Evolutionary conservation across 2,329 filamentous ascomycete species (phyloP).

Genomic region (Cercospora sesami): DNA sequence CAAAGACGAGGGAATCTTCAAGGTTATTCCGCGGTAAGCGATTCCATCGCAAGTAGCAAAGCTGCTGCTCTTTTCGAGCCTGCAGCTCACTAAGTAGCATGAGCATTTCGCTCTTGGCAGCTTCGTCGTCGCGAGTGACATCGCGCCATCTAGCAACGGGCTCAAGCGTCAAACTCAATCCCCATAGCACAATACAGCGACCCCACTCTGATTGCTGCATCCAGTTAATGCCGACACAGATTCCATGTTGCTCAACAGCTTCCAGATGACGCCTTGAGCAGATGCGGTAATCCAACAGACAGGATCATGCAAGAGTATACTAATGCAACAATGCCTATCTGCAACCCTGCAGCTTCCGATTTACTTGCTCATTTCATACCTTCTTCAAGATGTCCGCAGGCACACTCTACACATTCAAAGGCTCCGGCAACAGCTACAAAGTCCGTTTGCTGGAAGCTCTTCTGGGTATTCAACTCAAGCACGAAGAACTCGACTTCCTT

Average conservation of each 20-base stretch:
- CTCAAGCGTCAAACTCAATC: neutral
- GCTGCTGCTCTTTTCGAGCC: neutral
- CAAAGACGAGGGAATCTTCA: neutral
- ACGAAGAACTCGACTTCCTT: constrained; percentile 15
- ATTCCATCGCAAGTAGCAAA: neutral
- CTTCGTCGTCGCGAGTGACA: neutral
- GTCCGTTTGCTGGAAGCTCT: constrained; percentile 17
- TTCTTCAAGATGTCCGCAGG: neutral
- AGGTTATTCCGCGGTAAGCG: neutral
- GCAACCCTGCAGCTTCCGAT: neutral
- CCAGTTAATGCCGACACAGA: neutral
- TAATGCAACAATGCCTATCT: neutral
- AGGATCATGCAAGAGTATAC: neutral
- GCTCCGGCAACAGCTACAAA: constrained; percentile 24
- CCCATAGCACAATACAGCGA: neutral
- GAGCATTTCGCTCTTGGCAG: neutral
- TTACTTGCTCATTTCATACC: neutral
- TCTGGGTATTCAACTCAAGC: constrained; percentile 17
- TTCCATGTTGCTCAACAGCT: neutral
- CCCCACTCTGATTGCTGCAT: neutral
- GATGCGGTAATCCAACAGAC: neutral
- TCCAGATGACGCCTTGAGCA: neutral
- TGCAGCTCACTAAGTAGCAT: neutral
- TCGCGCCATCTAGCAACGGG: neutral
- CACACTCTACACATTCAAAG: constrained; percentile 4